A percentile compares a stretch with the other conserved stretches of the same genome.
Evolutionary conservation across 306 rosid species (phyloP).

Genomic region (Inga leiocalycina): DNA sequence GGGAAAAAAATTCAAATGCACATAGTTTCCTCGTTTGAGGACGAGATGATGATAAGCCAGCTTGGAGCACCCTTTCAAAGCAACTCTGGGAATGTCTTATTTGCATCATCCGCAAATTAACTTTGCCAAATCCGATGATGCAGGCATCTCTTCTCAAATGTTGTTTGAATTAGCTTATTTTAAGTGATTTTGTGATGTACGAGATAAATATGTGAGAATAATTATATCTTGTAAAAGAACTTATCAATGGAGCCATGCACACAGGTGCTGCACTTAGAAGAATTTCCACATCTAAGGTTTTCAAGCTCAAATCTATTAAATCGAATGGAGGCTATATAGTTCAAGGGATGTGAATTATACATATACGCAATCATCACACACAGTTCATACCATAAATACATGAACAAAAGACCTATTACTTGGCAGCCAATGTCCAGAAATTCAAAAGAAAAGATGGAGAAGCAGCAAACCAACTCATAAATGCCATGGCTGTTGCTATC

Average conservation of each 20-base stretch:
- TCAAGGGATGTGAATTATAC: slow-evolving; percentile 12
- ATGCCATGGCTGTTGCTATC: slow-evolving; percentile 66
- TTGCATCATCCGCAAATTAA: not conserved
- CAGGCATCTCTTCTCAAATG: not conserved
- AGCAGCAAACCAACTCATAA: slow-evolving; percentile 64
- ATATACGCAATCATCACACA: slow-evolving; percentile 14
- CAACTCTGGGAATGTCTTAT: not conserved
- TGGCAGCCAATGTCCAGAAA: slow-evolving; percentile 68
- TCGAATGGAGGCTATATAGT: slow-evolving; percentile 14
- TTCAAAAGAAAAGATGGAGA: slow-evolving; percentile 59
- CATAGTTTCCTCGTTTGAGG: not conserved
- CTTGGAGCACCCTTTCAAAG: not conserved
- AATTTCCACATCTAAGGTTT: slow-evolving; percentile 5
- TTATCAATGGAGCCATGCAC: not conserved
- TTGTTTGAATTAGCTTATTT: too few relatives aligned
- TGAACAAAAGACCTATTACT: slow-evolving; percentile 26
- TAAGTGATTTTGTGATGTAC: too few relatives aligned
- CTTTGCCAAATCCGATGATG: not conserved
- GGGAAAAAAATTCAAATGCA: not conserved
- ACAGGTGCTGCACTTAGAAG: not conserved
- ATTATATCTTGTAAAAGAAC: too few relatives aligned
- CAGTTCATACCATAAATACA: slow-evolving; percentile 9
- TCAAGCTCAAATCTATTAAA: slow-evolving; percentile 19
- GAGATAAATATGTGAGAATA: too few relatives aligned
- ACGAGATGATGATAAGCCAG: not conserved